Conservation (phyloP, 1,284 basidiomycete species). For the Mycena citricolor region DNA sequence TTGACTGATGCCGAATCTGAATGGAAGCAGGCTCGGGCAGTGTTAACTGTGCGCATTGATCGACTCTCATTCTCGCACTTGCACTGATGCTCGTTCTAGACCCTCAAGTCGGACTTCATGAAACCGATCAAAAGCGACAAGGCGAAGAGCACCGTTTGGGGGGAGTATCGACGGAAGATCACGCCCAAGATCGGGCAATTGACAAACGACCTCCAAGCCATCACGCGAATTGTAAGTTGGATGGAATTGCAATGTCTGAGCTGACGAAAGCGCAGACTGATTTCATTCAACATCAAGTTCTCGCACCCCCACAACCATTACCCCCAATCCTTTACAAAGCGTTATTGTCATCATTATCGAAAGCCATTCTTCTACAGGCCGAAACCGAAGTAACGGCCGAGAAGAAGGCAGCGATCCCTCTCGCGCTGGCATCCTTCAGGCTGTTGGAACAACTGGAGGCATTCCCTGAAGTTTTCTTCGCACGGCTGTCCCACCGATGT, state of each 20-base stretch:
- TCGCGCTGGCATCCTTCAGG: conserved; percentile 75
- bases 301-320: conserved; percentile 44
- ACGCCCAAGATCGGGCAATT: conserved; percentile 92
- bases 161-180: conserved; percentile 76
- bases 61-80: no score
- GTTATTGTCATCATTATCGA: conserved; percentile 83
- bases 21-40: conserved; percentile 63
- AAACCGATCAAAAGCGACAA: conserved; percentile 46
- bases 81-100: conserved; percentile 35
- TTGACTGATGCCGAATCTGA: conserved; percentile 59
- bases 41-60: conserved; percentile 55
- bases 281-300: conserved; percentile 44
- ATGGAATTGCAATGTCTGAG: no score
- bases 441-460: conserved; percentile 60
- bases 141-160: conserved; percentile 56
- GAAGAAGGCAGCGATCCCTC: conserved; percentile 79
- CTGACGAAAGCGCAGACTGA: conserved; percentile 18
- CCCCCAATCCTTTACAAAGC: conserved; percentile 64
- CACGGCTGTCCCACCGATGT: conserved; percentile 78
- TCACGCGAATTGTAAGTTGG: conserved; percentile 70
- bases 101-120: conserved; percentile 77
- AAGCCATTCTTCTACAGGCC: conserved; percentile 88
- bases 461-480: conserved; percentile 79
- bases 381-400: conserved; percentile 93
- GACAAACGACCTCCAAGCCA: conserved; percentile 75